Conservation (phyloP, 83 land plant species). For the Thuja plicata region DNA sequence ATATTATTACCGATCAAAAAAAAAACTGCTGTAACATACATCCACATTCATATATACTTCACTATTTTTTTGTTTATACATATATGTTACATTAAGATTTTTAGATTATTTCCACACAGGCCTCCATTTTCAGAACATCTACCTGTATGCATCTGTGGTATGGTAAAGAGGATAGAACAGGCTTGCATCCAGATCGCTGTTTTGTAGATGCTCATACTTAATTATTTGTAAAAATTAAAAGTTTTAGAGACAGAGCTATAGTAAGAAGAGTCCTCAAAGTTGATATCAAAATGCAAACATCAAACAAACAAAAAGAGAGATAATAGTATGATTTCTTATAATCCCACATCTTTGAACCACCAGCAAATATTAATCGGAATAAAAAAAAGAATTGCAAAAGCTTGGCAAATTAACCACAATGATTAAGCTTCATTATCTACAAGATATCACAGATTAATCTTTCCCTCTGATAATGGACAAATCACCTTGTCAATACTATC, state of each 20-base stretch:
- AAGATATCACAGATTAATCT: background rate
- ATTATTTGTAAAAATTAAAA: too few relatives aligned
- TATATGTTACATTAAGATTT: too few relatives aligned
- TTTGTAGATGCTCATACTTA: too few relatives aligned
- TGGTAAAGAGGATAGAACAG: background rate
- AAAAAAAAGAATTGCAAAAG: background rate
- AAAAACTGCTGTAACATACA: background rate
- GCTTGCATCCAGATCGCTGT: background rate
- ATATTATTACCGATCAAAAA: too few relatives aligned
- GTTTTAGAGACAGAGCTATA: background rate
- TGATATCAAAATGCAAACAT: too few relatives aligned
- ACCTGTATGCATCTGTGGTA: background rate
- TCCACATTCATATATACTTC: background rate
- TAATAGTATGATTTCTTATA: background rate
- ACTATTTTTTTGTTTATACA: background rate
- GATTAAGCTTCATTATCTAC: background rate
- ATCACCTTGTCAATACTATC: background rate
- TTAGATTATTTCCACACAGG: background rate
- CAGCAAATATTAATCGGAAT: background rate
- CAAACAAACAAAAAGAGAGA: background rate
- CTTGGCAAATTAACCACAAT: background rate
- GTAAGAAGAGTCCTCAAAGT: background rate
- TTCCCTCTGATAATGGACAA: background rate
- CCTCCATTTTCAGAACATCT: background rate
- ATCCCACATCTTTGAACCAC: background rate